Base-by-base conservation (phyloP, 768 basidiomycete species). In the Lactifluus piperatus region DNA sequence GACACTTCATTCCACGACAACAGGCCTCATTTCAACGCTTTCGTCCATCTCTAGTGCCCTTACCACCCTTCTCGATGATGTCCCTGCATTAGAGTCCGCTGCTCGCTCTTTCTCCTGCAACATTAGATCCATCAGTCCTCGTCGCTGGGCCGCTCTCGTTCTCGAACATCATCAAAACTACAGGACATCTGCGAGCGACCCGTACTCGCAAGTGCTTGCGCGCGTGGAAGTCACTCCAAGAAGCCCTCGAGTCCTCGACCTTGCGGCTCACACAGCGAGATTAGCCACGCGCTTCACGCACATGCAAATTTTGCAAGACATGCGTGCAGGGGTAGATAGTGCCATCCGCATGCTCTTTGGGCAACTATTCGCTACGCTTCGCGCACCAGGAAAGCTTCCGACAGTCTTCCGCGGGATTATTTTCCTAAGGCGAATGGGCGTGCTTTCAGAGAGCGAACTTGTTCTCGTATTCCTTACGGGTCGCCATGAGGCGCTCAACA, bases 141-240 rank as follows among this genome's bases (percentile, higher is more conserved):
- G 94, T 37, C 77, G 80, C 59, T 85, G 86, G 62, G 91, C 91
- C 0, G 78, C 83, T 32, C 76, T 89, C 50, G 91, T 98, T 18
- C 81, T 93, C 59, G 94, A 97, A 66, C 89, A 95, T 88, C 93
- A 68, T 92, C 95, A 70, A 94, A 94, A 71, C 80, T 98, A 60
- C 80, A 88, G 63, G 94, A 97, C 70, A 73, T 98, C 37, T 81
- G 98, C 57, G 94, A 97, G 65, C 81, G 94, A 47, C 93, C 95
- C 10, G 76, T 88, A 52, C 79, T 99, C 30, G 87, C 97, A 68
- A 91, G 95, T 69, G 91, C 92, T 1, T 97, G 93, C 68, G 88
- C 95, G 14, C 81, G 93, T 37, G 93, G 92, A 66, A 91, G 92
- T 7, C 88, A 90, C 71, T 94, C 74, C 79, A 84, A 54, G 97